Evolutionary conservation across 495 filamentous ascomycete genomes (phyloP).

Genomic region (Penicillium taxi): DNA sequence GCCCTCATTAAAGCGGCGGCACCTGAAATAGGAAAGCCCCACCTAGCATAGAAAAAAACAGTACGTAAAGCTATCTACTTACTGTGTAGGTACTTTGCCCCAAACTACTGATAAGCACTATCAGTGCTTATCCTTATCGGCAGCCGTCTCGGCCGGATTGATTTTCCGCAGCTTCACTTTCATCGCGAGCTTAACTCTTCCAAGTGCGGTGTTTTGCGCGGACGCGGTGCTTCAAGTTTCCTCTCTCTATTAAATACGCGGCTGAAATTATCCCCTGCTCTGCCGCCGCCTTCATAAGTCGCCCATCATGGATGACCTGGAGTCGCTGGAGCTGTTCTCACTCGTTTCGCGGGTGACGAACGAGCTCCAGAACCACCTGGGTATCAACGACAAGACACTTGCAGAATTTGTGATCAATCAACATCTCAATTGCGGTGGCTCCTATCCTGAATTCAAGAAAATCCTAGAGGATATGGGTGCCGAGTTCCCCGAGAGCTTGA

Average conservation of each 20-base stretch:
- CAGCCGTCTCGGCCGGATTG: conserved; percentile 32
- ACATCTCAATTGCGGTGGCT: conserved; percentile 60
- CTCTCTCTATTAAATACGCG: too few species aligned
- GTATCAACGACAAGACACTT: conserved; percentile 86
- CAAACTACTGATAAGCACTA: too few species aligned
- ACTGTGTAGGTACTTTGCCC: too few species aligned
- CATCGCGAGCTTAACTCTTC: conserved; percentile 4
- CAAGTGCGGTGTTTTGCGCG: conserved; percentile 14
- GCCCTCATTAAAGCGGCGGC: too few species aligned
- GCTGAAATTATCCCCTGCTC: too few species aligned
- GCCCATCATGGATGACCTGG: conserved; percentile 73
- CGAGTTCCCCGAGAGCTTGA: conserved; percentile 81
- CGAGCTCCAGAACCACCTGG: conserved; percentile 89
- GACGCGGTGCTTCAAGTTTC: too few species aligned
- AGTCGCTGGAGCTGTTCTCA: conserved; percentile 82
- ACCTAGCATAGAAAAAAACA: too few species aligned
- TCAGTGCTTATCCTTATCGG: conserved; percentile 26
- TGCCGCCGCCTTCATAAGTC: conserved; percentile 1
- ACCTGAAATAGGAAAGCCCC: too few species aligned
- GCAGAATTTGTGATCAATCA: conserved; percentile 93
- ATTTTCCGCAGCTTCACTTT: conserved; percentile 36
- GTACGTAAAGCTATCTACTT: too few species aligned
- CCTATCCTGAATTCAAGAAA: conserved; percentile 60
- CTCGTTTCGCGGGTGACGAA: conserved; percentile 91
- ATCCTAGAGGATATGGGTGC: conserved; percentile 66